Evolutionary conservation across 1,284 basidiomycete genomes (phyloP).

Genomic region (Ganoderma resinaceum): DNA sequence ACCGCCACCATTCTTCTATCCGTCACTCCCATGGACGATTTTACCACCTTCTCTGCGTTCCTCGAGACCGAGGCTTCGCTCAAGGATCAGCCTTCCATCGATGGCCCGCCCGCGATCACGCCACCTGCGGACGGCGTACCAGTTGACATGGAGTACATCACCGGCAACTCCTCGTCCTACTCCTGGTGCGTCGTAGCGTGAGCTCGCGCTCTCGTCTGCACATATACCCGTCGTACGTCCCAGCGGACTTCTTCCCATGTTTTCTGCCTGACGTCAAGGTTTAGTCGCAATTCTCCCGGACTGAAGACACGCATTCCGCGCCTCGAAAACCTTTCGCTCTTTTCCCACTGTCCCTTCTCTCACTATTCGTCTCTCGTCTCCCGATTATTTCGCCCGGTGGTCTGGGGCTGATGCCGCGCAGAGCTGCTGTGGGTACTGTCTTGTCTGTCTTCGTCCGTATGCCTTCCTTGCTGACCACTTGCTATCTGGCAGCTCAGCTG

Average conservation of each 20-base stretch:
- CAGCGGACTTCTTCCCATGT: neutral
- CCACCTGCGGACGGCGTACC: neutral
- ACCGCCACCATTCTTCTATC: too few species aligned
- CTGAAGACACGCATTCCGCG: neutral
- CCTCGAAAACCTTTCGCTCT: neutral
- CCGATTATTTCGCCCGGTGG: conserved; percentile 1
- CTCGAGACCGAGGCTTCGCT: conserved; percentile 6
- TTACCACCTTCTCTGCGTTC: neutral
- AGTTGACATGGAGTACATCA: conserved; percentile 5
- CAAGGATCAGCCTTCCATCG: neutral
- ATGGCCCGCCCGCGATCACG: neutral
- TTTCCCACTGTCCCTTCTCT: neutral
- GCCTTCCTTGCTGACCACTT: neutral
- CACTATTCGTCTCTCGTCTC: neutral
- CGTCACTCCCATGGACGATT: neutral
- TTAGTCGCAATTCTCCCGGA: neutral
- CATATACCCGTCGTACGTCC: neutral
- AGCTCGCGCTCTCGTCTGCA: neutral
- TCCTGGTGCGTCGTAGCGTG: neutral
- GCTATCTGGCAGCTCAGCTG: conserved; percentile 3
- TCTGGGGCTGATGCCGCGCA: conserved; percentile 3
- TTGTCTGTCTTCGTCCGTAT: too few species aligned
- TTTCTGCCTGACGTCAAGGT: neutral
- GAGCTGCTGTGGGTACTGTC: conserved; percentile 1
- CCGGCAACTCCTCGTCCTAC: neutral